Conservation (phyloP, 768 basidiomycete genomes). For the Serendipita vermifera region DNA sequence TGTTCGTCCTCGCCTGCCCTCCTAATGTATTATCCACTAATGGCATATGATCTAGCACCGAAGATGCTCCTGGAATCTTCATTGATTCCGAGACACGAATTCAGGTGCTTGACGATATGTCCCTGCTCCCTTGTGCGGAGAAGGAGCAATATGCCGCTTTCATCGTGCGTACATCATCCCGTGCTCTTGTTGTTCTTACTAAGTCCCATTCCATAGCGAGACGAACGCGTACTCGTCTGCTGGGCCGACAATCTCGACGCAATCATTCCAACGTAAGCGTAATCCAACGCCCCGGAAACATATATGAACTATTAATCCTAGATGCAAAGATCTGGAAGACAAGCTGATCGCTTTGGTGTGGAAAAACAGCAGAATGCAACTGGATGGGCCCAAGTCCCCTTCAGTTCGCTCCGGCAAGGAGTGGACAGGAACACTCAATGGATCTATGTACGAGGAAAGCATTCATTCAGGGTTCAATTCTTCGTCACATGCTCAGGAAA, state of each 20-base stretch:
- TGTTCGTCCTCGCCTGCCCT: too few relatives aligned
- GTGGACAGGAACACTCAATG: background rate
- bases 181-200: background rate
- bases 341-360: conserved; percentile 75
- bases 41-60: conserved; percentile 22
- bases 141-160: conserved; percentile 89
- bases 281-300: too few relatives aligned
- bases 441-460: background rate
- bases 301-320: background rate
- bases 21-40: too few relatives aligned
- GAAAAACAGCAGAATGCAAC: conserved; percentile 27
- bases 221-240: conserved; percentile 72
- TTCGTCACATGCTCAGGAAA: conserved; percentile 33
- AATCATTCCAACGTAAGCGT: conserved; percentile 42
- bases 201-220: conserved; percentile 37
- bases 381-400: background rate
- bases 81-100: conserved; percentile 73
- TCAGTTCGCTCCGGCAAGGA: background rate
- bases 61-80: conserved; percentile 38
- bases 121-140: conserved; percentile 60
- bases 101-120: conserved; percentile 69
- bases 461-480: conserved; percentile 20
- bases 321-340: conserved; percentile 35
- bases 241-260: conserved; percentile 73
- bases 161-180: conserved; percentile 38